phyloP scores from a whole-genome alignment of 306 rosid species.

The Vigna hirtella region DNA sequence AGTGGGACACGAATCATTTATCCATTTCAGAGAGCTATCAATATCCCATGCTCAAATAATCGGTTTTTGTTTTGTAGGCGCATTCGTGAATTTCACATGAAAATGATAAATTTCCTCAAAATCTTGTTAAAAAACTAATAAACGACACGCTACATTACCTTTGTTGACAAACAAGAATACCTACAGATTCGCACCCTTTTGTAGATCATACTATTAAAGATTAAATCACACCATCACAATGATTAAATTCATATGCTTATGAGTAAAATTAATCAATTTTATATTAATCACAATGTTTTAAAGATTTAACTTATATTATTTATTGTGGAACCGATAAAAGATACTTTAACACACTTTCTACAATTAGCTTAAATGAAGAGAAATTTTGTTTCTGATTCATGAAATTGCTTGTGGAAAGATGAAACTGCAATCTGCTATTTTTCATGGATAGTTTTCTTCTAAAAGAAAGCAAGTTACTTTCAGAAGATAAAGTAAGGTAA shows the following conservation, averaged over 20 bases:
- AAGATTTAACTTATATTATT: too few relatives aligned
- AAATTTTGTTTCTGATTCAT: neutral
- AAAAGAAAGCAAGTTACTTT: constrained; percentile 48
- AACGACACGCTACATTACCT: constrained; percentile 46
- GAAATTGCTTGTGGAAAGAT: neutral
- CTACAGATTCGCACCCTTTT: constrained; percentile 25
- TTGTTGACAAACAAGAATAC: constrained; percentile 55
- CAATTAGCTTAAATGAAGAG: neutral
- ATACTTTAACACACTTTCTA: too few relatives aligned
- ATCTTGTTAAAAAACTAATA: constrained; percentile 19
- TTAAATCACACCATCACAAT: neutral
- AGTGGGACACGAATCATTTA: constrained; percentile 49
- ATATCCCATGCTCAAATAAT: constrained; percentile 48
- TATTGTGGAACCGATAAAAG: too few relatives aligned
- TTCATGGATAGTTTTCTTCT: constrained; percentile 35
- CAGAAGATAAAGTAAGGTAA: constrained; percentile 27
- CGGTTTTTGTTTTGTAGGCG: constrained; percentile 25
- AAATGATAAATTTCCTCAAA: constrained; percentile 38
- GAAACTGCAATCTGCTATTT: neutral
- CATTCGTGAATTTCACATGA: constrained; percentile 46
- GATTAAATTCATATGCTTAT: neutral
- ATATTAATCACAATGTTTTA: too few relatives aligned
- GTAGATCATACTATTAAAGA: constrained; percentile 5
- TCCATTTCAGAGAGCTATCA: constrained; percentile 44
- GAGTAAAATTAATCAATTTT: too few relatives aligned